phyloP scores from a whole-genome alignment of 192 early-diverging fungal genomes.

The Phycomyces blakesleeanus region DNA sequence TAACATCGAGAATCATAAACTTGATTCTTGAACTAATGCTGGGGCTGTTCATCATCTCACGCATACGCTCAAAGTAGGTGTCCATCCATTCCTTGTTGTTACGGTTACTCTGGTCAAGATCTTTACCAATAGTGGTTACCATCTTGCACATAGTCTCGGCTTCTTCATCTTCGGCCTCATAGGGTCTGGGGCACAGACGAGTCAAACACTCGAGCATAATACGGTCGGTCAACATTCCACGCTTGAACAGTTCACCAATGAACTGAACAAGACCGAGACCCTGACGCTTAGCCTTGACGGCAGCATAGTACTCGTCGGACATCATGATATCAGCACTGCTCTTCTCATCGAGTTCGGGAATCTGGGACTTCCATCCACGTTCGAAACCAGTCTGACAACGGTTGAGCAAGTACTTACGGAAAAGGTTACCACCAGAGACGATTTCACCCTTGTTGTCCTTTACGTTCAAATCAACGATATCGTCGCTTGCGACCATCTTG shows the following conservation, averaged over 20 bases:
- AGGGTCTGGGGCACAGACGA: constrained; percentile 67
- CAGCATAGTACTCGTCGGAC: constrained; percentile 78
- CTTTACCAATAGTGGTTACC: constrained; percentile 81
- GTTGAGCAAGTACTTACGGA: constrained; percentile 90
- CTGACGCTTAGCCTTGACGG: constrained; percentile 89
- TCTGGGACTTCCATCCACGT: constrained; percentile 78
- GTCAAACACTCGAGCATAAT: constrained; percentile 94
- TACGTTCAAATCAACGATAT: constrained; percentile 61
- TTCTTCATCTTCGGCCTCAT: constrained; percentile 91
- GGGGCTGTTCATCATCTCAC: constrained; percentile 63
- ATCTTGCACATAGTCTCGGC: constrained; percentile 91
- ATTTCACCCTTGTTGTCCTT: constrained; percentile 46
- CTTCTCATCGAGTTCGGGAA: constrained; percentile 60
- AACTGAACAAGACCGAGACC: constrained; percentile 91
- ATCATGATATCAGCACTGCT: constrained; percentile 58
- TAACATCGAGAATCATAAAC: constrained; percentile 81
- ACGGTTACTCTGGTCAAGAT: constrained; percentile 65
- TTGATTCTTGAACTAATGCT: constrained; percentile 82
- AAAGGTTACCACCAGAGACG: constrained; percentile 60
- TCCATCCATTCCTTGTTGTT: constrained; percentile 69
- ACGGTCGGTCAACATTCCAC: constrained; percentile 85
- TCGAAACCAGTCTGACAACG: constrained; percentile 97
- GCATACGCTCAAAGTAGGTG: constrained; percentile 82
- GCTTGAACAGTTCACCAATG: constrained; percentile 94
- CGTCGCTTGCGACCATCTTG: constrained; percentile 37